These are phyloP conservation scores for Wickerhamomyces ciferrii DNA, from an alignment of 805 yeast genomes.

Conservation along the genomic window DNA sequence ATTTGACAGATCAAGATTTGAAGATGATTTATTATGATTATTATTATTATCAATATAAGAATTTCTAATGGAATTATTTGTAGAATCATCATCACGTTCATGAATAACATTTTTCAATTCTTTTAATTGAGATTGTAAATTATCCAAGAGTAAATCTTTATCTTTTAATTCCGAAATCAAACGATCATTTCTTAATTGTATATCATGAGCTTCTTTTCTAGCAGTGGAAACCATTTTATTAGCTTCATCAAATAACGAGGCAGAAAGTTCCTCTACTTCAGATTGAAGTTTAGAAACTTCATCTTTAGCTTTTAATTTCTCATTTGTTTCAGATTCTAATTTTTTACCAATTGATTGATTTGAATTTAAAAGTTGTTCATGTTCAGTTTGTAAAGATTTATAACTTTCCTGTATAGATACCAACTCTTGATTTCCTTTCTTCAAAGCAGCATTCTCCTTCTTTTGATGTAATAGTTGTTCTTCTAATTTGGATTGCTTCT, in stretches of 20 bases:
- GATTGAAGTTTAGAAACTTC: slow-evolving; percentile 57
- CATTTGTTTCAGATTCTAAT: slow-evolving; percentile 25
- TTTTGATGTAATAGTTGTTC: slow-evolving; percentile 37
- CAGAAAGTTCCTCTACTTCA: slow-evolving; percentile 78
- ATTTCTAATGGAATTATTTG: slow-evolving; percentile 9
- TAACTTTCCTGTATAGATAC: slow-evolving; percentile 21
- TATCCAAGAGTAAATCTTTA: slow-evolving; percentile 60
- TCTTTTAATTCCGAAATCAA: slow-evolving; percentile 54
- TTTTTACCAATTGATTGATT: slow-evolving; percentile 27
- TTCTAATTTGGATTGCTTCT: slow-evolving; percentile 50
- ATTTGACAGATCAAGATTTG: background rate
- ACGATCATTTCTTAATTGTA: slow-evolving; percentile 53
- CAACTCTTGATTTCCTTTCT: slow-evolving; percentile 15
- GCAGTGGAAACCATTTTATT: slow-evolving; percentile 82
- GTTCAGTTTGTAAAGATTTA: slow-evolving; percentile 25
- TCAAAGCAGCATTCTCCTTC: slow-evolving; percentile 28
- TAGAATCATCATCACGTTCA: slow-evolving; percentile 32
- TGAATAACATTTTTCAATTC: slow-evolving; percentile 59
- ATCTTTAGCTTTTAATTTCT: slow-evolving; percentile 45
- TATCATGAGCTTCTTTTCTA: slow-evolving; percentile 56
- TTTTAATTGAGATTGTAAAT: slow-evolving; percentile 60
- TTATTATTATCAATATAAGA: slow-evolving; percentile 2
- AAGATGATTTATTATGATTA: background rate
- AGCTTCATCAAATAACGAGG: slow-evolving; percentile 77
- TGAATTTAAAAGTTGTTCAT: slow-evolving; percentile 26